phyloP scores from a whole-genome alignment of 106 monocot species.

The Cymbidium sinense region DNA sequence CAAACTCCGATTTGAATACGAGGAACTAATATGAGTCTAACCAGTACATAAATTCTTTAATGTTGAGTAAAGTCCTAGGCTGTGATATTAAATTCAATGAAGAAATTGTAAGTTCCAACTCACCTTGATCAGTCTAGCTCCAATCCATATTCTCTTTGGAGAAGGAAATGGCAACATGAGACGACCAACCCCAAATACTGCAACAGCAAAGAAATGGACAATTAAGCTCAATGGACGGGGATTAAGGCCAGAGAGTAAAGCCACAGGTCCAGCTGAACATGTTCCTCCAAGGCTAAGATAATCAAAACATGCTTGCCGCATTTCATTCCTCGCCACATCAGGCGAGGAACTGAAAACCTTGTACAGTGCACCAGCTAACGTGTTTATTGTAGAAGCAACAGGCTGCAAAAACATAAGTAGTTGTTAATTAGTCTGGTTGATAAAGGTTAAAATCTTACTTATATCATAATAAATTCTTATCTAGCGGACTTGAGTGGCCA shows the following conservation, averaged over 20 bases:
- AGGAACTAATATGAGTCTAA: not conserved
- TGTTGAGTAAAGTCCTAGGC: too few species aligned
- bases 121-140: conserved; percentile 68
- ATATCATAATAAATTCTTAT: too few species aligned
- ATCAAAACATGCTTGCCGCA: conserved; percentile 88
- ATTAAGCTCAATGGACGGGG: conserved; percentile 76
- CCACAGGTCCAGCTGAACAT: conserved; percentile 61
- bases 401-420: conserved; percentile 1
- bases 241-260: conserved; percentile 72
- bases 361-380: conserved; percentile 79
- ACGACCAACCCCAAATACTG: conserved; percentile 84
- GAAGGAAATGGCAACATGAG: conserved; percentile 77
- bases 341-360: conserved; percentile 74
- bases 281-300: conserved; percentile 85
- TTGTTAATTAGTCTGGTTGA: too few species aligned
- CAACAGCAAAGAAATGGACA: conserved; percentile 88
- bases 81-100: not conserved
- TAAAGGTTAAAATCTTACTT: too few species aligned
- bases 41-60: too few species aligned
- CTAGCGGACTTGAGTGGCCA: too few species aligned
- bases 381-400: too few species aligned
- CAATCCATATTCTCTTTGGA: too few species aligned
- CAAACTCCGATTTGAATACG: not conserved
- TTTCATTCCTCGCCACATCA: conserved; percentile 71
- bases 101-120: conserved; percentile 17